phyloP scores from a whole-genome alignment of 2,329 filamentous ascomycete species.

The Pseudogymnoascus sp. region DNA sequence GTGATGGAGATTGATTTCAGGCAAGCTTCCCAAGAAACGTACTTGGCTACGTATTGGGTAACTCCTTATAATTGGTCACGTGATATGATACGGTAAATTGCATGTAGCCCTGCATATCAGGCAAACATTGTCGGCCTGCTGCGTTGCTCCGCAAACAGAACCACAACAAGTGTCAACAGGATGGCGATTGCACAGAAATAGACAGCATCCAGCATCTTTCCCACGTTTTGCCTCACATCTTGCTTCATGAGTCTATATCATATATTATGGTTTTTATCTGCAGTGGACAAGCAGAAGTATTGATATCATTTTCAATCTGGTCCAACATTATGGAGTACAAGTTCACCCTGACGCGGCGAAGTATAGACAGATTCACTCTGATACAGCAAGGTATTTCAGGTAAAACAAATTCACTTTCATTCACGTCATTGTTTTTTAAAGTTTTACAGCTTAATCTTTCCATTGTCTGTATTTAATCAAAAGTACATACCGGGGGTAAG shows the following conservation, averaged over 20 bases:
- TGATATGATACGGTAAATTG: background rate
- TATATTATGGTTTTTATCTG: background rate
- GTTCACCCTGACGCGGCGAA: background rate
- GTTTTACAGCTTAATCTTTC: background rate
- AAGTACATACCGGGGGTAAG: background rate
- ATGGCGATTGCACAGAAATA: constrained; percentile 1
- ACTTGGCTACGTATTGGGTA: constrained; percentile 7
- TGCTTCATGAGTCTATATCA: background rate
- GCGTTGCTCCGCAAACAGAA: background rate
- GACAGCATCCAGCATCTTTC: background rate
- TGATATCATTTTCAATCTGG: background rate
- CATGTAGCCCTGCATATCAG: background rate
- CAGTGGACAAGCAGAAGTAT: background rate
- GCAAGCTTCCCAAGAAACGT: constrained; percentile 5
- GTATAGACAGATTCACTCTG: background rate
- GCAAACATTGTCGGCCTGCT: background rate
- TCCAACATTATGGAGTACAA: background rate
- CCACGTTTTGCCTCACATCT: background rate
- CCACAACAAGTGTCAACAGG: background rate
- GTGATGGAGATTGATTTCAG: constrained; percentile 6
- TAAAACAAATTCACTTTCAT: background rate
- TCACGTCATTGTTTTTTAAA: background rate
- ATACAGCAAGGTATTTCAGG: background rate
- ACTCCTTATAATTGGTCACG: background rate
- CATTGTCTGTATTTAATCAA: constrained; percentile 3